Conservation (phyloP, 1,284 basidiomycete species). For the Malassezia sp. region DNA sequence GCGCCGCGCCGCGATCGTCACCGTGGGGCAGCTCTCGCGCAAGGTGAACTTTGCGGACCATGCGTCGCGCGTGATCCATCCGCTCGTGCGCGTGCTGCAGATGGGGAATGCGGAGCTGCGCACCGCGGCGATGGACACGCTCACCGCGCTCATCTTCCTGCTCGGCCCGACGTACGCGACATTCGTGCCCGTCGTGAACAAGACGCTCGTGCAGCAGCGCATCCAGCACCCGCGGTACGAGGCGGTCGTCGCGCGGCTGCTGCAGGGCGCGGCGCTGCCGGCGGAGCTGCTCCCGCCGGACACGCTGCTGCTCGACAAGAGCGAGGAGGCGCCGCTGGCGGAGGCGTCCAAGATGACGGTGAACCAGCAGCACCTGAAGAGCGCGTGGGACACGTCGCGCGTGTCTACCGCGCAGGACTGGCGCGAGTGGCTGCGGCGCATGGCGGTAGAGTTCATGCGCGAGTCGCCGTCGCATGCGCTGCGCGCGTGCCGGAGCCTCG, state of each 20-base stretch:
- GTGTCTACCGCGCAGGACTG: constrained; percentile 73
- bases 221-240: constrained; percentile 82
- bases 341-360: constrained; percentile 70
- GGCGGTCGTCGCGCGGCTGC: constrained; percentile 70
- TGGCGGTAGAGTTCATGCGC: constrained; percentile 93
- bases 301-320: constrained; percentile 28
- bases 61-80: constrained; percentile 91
- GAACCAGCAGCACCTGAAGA: constrained; percentile 94
- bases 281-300: constrained; percentile 49
- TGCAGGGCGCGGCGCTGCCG: constrained; percentile 82
- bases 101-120: constrained; percentile 66
- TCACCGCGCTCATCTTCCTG: constrained; percentile 82
- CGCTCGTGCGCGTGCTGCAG: constrained; percentile 78
- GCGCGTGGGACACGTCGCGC: constrained; percentile 85
- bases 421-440: constrained; percentile 86
- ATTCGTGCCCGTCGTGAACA: constrained; percentile 92
- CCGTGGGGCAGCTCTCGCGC: constrained; percentile 77
- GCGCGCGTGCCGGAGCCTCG: constrained; percentile 84
- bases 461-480: constrained; percentile 95
- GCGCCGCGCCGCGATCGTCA: constrained; percentile 78
- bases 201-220: constrained; percentile 66
- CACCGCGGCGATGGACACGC: constrained; percentile 78
- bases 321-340: constrained; percentile 48
- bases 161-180: constrained; percentile 93
- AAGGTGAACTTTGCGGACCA: constrained; percentile 99